Conservation (phyloP, 2,329 filamentous ascomycete species). For the Cercospora beticola region DNA sequence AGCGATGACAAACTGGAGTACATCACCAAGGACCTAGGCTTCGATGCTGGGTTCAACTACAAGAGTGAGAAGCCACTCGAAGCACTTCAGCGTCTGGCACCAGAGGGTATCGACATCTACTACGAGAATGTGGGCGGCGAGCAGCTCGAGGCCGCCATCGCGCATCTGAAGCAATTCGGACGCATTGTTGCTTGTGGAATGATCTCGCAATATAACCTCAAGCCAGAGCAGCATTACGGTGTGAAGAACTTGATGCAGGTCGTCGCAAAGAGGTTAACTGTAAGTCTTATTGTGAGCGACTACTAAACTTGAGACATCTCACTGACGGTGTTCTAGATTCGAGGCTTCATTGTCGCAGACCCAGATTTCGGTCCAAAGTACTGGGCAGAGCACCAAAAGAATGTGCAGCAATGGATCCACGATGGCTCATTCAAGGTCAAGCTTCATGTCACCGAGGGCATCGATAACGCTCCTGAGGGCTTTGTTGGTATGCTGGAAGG, state of each 20-base stretch:
- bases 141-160: conserved; percentile 67
- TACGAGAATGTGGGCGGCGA: conserved; percentile 75
- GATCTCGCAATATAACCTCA: conserved; percentile 75
- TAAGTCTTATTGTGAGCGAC: background rate
- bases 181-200: conserved; percentile 65
- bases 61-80: conserved; percentile 73
- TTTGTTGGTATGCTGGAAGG: conserved; percentile 73
- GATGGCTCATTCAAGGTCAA: conserved; percentile 74
- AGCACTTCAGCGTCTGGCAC: conserved; percentile 68
- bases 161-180: conserved; percentile 63
- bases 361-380: conserved; percentile 66
- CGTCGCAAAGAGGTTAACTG: conserved; percentile 64
- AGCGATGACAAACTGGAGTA: conserved; percentile 77
- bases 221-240: conserved; percentile 58
- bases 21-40: conserved; percentile 66
- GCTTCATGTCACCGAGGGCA: conserved; percentile 68
- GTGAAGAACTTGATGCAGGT: conserved; percentile 65
- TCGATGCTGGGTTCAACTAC: conserved; percentile 82
- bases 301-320: background rate
- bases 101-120: conserved; percentile 78
- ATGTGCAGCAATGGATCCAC: conserved; percentile 71
- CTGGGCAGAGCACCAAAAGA: conserved; percentile 69
- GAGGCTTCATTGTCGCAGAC: conserved; percentile 71
- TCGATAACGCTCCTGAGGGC: conserved; percentile 73
- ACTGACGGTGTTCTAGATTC: conserved; percentile 45